phyloP scores from a whole-genome alignment of 208 protist species.

The Strigomonas galati region DNA sequence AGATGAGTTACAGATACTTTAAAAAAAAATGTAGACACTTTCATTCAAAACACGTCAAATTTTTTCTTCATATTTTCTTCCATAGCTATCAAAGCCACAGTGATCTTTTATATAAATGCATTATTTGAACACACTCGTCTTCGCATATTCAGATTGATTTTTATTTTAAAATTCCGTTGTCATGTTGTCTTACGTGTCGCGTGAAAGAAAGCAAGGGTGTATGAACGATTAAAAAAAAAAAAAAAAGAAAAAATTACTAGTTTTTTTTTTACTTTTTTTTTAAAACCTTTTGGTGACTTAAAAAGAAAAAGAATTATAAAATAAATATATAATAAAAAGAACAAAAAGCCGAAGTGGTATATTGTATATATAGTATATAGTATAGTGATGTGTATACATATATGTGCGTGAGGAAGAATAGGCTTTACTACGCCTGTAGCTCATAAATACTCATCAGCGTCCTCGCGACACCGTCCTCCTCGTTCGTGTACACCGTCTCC shows the following conservation, averaged over 20 bases:
- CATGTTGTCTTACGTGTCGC: too few species aligned
- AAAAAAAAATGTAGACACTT: too few species aligned
- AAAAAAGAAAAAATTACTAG: conserved; percentile 7
- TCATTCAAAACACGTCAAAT: too few species aligned
- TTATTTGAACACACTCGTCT: conserved; percentile 7
- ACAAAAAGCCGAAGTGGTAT: background rate
- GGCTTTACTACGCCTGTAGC: background rate
- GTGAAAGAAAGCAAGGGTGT: background rate
- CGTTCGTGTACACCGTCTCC: conserved; percentile 17
- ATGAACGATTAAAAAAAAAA: conserved; percentile 5
- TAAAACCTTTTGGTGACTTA: too few species aligned
- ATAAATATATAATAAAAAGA: conserved; percentile 13
- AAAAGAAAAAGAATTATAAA: background rate
- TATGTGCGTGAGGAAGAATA: background rate
- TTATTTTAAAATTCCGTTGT: too few species aligned
- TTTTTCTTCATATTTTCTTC: conserved; percentile 12
- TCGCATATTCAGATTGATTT: too few species aligned
- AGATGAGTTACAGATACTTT: too few species aligned
- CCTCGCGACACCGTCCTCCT: conserved; percentile 43
- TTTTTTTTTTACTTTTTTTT: too few species aligned
- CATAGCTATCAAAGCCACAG: too few species aligned
- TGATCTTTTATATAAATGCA: conserved; percentile 13
- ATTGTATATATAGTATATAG: too few species aligned
- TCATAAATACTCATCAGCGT: conserved; percentile 41
- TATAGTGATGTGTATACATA: too few species aligned